Conservation (phyloP, 306 rosid species). For the Gleditsia sinensis region DNA sequence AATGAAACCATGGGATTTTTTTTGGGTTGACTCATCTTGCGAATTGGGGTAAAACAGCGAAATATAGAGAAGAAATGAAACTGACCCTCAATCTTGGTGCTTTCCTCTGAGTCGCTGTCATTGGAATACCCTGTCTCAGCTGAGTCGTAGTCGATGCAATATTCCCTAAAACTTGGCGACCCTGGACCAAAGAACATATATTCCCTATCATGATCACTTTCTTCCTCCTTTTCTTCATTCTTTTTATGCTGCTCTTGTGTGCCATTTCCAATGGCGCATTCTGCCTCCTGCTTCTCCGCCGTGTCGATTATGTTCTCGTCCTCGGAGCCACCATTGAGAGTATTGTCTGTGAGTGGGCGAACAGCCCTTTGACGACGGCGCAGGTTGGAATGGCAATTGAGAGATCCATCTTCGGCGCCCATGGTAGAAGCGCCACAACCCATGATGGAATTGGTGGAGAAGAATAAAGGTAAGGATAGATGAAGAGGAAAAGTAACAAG, state of each 20-base stretch:
- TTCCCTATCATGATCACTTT: not conserved
- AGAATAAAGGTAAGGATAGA: not conserved
- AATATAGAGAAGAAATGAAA: not conserved
- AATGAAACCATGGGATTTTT: too few relatives aligned
- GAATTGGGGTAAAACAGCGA: too few relatives aligned
- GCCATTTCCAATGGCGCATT: not conserved
- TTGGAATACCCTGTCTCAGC: not conserved
- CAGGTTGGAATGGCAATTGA: not conserved
- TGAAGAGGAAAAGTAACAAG: not conserved
- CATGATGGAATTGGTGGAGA: slow-evolving; percentile 31
- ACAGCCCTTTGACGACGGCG: not conserved
- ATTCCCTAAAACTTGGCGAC: slow-evolving; percentile 73
- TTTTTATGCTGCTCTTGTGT: not conserved
- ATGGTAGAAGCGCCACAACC: slow-evolving; percentile 68
- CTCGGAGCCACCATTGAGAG: not conserved
- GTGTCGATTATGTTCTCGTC: slow-evolving; percentile 15
- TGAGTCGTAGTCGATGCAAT: slow-evolving; percentile 31
- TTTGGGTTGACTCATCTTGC: not conserved
- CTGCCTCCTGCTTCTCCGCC: too few relatives aligned
- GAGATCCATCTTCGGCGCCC: not conserved
- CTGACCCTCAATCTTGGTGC: slow-evolving; percentile 24
- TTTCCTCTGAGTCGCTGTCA: slow-evolving; percentile 2
- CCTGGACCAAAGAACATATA: slow-evolving; percentile 16
- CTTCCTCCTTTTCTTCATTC: not conserved
- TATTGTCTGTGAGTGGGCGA: not conserved